Base-by-base conservation (phyloP, 352 stramenopile genomes). In the Aphanomyces stellatus region DNA sequence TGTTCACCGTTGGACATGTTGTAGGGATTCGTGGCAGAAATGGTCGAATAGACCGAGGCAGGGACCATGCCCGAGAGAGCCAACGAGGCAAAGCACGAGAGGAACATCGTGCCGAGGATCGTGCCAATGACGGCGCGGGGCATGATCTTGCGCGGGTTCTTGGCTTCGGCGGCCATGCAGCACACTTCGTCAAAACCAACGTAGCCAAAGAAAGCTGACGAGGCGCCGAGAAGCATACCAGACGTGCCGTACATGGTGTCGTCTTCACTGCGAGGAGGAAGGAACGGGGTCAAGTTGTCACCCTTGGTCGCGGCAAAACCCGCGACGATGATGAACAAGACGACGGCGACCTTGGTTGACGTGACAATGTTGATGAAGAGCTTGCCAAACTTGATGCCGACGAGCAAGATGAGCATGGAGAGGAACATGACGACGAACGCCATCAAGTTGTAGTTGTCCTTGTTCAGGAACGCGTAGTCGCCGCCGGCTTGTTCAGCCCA, bases 301-400 rank as follows among this genome's bases (percentile, higher is more conserved):
- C 73, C 33, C 35, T 96, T 73, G 70, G 95, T 95, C 40, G 90
- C 71, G 15, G 77, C 59, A 56, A 97, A 96, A 5, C 91, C 93
- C 0, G 72, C 87, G 46, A 96, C 57, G 62, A 92, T 96, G 77
- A 98, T 98, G 72, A 98, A 97, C 1, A 87, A 65, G 15, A 98
- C 90, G 37, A 98, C 78, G 11, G 62, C 27, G 37, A 91, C 77
- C 75, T 95, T 95, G 68, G 90, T 77, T 35, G 69, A 72, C 11
- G 88, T 91, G 70, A 97, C 84, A 62, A 84, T 83, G 72, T 97
- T 94, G 30, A 95, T 87, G 7, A 96, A 91, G n/a, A 73, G 63
- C 74, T 97, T 96, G 60, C 88, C 88, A 71, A 96, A 92, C 37
- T 82, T 87, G 11, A 97, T 77, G 2, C 90, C 90, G 40, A 76